Evolutionary conservation across 768 basidiomycete species (phyloP), one percentile per base, ranked within the genome.

Genomic region (Lactifluus hygrophoroides): DNA sequence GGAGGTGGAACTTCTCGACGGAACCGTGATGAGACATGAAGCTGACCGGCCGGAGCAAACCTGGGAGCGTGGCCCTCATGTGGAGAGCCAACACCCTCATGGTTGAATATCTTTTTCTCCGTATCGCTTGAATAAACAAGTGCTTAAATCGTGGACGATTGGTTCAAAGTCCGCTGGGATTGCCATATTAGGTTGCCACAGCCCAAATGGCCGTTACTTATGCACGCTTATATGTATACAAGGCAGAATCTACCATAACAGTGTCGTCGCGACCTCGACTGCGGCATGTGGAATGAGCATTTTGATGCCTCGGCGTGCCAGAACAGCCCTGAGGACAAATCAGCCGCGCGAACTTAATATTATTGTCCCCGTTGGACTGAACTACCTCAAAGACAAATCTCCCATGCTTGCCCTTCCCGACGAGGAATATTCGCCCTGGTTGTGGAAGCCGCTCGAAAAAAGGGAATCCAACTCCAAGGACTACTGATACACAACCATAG

Each of bases 361-460:
- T 57, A 93, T 90, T 7, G 74, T 88, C 5, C 69, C 95, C n/a
- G 75, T 75, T n/a, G 93, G 92, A 3, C 67, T 89, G 6, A 85
- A 88, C 65, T 92, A 90, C 66, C 76, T 92, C 53, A 95, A 95
- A 70, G 85, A 81, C 52, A 87, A 94, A 67, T 73, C 80, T 0
- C 84, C 89, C 6, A 82, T 94, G 0, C 69, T 90, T 23, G 89
- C 94, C 1, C 72, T 78, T 13, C 75, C 87, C 0, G 94, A 96
- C 70, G 85, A 88, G 44, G 83, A 85, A 64, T 95, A 96, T 69
- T 94, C 94, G 3, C 69, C 80, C 7, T 96, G 94, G 94, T 70
- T 96, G 40, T 96, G 94, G 94, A 84, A 77, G 14, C 67, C 91
- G 38, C 72, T 90, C 19, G 49, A 60, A 54, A 79, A 84, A n/a